Percentiles rank a stretch among this genome's conserved stretches.
phyloP scores from a whole-genome alignment of 495 filamentous ascomycete genomes.

The Xylaria scruposa region DNA sequence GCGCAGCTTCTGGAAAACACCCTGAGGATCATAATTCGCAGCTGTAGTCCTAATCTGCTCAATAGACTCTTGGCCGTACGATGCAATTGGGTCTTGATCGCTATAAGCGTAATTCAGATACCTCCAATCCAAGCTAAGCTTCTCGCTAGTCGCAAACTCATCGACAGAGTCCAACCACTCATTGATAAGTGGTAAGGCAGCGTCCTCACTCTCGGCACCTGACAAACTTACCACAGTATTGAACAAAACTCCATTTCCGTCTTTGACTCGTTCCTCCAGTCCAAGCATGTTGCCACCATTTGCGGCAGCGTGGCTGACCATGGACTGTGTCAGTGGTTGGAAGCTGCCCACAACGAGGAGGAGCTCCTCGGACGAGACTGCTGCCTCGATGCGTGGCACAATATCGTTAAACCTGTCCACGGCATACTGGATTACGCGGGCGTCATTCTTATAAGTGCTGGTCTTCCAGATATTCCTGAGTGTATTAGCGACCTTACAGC shows the following conservation, averaged over 20 bases:
- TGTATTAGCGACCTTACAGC: background rate
- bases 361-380: slow-evolving; percentile 23
- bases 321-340: slow-evolving; percentile 50
- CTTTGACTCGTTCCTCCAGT: slow-evolving; percentile 33
- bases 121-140: slow-evolving; percentile 30
- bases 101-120: slow-evolving; percentile 49
- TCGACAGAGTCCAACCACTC: slow-evolving; percentile 29
- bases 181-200: slow-evolving; percentile 27
- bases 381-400: slow-evolving; percentile 7
- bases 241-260: slow-evolving; percentile 37
- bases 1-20: slow-evolving; percentile 50
- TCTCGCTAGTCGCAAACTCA: slow-evolving; percentile 27
- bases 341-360: slow-evolving; percentile 46
- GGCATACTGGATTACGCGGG: slow-evolving; percentile 22
- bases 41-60: slow-evolving; percentile 42
- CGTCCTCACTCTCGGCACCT: slow-evolving; percentile 32
- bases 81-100: slow-evolving; percentile 49
- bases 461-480: slow-evolving; percentile 23
- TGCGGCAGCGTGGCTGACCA: slow-evolving; percentile 48
- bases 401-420: slow-evolving; percentile 17
- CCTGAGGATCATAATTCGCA: slow-evolving; percentile 54
- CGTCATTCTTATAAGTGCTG: slow-evolving; percentile 20
- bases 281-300: slow-evolving; percentile 59
- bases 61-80: slow-evolving; percentile 53
- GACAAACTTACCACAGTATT: slow-evolving; percentile 23